Conservation (phyloP, 441 rosid species). For the Brassica balearica region DNA sequence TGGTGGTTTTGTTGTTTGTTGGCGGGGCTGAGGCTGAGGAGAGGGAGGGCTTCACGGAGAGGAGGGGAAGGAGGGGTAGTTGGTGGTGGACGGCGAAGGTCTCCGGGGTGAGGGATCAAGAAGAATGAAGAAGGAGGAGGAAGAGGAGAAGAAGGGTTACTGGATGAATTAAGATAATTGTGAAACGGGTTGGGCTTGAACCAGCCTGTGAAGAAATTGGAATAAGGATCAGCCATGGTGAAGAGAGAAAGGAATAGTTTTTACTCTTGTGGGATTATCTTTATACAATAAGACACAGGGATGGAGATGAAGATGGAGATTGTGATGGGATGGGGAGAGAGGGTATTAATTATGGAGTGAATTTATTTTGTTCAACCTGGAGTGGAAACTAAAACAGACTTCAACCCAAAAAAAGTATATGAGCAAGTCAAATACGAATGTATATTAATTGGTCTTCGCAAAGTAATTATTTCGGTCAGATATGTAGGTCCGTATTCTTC, state of each 20-base stretch:
- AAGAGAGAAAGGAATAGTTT: conserved; percentile 42
- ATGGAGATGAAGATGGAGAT: conserved; percentile 38
- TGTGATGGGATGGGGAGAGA: conserved; percentile 44
- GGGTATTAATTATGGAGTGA: conserved; percentile 21
- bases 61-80: conserved; percentile 85
- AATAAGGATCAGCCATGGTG: conserved; percentile 87
- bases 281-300: conserved; percentile 56
- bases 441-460: conserved; percentile 30
- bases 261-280: conserved; percentile 51
- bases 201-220: conserved; percentile 69
- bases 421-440: conserved; percentile 40
- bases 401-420: neutral
- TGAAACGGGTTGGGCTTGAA: conserved; percentile 60
- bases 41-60: conserved; percentile 85
- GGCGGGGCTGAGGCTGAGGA: conserved; percentile 70
- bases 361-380: neutral
- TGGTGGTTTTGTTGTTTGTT: conserved; percentile 44
- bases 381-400: conserved; percentile 29
- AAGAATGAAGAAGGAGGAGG: conserved; percentile 43
- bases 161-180: conserved; percentile 47
- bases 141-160: conserved; percentile 47
- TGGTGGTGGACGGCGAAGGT: conserved; percentile 41
- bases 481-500: conserved; percentile 37
- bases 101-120: conserved; percentile 35
- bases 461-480: conserved; percentile 38